Conservation (phyloP, 441 rosid genomes). For the Pelargonium citronellum region DNA sequence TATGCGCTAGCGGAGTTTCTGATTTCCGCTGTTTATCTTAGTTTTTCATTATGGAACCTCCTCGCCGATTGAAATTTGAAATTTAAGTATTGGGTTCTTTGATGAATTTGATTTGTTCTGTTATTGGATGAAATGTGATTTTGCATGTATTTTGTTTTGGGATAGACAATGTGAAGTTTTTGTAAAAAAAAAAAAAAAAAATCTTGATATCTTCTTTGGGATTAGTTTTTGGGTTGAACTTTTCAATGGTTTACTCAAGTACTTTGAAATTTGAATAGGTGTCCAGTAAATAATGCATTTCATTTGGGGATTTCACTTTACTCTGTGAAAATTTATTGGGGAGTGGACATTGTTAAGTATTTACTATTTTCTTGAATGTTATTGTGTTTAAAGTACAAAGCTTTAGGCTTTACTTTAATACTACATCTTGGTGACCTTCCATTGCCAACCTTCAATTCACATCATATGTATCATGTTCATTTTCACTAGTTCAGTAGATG, state of each 20-base stretch:
- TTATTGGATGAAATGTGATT: not conserved
- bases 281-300: not conserved
- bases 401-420: not conserved
- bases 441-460: not conserved
- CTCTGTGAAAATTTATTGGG: not conserved
- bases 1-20: not conserved
- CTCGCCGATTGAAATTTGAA: not conserved
- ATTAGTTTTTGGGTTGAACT: not conserved
- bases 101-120: not conserved
- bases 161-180: not conserved
- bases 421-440: not conserved
- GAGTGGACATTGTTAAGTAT: not conserved
- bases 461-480: not conserved
- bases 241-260: not conserved
- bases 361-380: not conserved
- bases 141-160: not conserved
- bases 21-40: not conserved
- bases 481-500: not conserved
- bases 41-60: not conserved
- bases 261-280: not conserved
- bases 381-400: not conserved
- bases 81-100: not conserved
- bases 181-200: no score
- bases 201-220: not conserved
- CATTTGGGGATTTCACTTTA: constrained; percentile 3